Evolutionary conservation across 768 basidiomycete species (phyloP).

Genomic region (Leucogyrophana mollusca): DNA sequence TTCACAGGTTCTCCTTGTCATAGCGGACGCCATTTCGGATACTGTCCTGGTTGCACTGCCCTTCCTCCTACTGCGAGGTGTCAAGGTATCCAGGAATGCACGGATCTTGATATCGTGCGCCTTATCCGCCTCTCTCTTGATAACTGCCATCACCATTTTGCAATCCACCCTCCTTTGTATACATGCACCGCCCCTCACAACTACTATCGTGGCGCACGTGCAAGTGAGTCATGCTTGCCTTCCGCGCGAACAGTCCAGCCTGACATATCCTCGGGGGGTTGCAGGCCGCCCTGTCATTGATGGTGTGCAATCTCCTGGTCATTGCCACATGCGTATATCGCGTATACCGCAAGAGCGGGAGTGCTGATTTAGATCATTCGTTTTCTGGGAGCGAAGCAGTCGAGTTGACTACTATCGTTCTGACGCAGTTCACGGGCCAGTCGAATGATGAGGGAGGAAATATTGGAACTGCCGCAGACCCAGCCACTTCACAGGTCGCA

Average conservation of each 20-base stretch:
- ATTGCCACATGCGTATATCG: slow-evolving; percentile 14
- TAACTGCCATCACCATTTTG: slow-evolving; percentile 17
- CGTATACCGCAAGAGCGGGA: slow-evolving; percentile 4
- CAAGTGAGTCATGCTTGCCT: slow-evolving; percentile 12
- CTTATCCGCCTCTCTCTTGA: slow-evolving; percentile 18
- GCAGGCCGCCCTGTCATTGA: slow-evolving; percentile 17
- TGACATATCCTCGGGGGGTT: too few species aligned
- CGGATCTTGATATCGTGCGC: slow-evolving; percentile 17
- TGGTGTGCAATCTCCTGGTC: slow-evolving; percentile 20
- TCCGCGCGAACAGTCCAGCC: too few species aligned
- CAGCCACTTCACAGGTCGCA: too few species aligned
- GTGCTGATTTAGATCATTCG: not conserved
- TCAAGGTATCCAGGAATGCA: slow-evolving; percentile 5
- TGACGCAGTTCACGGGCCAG: not conserved
- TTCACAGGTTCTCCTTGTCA: not conserved
- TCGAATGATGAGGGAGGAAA: too few species aligned
- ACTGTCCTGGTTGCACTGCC: slow-evolving; percentile 14
- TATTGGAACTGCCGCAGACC: too few species aligned
- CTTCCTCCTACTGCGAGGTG: slow-evolving; percentile 9
- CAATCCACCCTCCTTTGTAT: slow-evolving; percentile 12
- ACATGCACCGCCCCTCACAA: not conserved
- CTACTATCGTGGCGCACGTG: slow-evolving; percentile 18
- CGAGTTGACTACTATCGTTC: slow-evolving; percentile 16
- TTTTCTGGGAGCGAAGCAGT: not conserved
- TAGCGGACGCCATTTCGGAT: slow-evolving; percentile 23